These are phyloP conservation scores for Ophiosphaerella korrae DNA, from an alignment of 2,329 filamentous ascomycete species.

Conservation along the genomic window DNA sequence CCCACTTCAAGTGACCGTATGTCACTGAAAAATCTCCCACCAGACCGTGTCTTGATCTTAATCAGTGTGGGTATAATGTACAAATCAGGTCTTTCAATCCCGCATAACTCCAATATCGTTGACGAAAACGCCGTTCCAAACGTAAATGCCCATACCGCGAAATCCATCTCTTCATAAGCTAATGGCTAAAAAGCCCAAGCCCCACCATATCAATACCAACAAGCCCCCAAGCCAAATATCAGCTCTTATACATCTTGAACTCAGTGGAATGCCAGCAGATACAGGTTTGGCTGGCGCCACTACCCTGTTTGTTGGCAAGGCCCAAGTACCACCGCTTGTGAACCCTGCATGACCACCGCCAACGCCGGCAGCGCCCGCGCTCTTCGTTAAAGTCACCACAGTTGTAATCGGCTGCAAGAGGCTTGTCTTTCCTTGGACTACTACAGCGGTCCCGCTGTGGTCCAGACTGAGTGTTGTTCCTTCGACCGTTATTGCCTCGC, in stretches of 20 bases:
- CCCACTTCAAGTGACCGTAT: too few relatives aligned
- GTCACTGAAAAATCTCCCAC: too few relatives aligned
- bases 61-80: too few relatives aligned
- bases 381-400: slow-evolving; percentile 22
- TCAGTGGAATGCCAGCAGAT: not conserved
- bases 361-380: not conserved
- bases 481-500: slow-evolving; percentile 39
- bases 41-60: too few relatives aligned
- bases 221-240: not conserved
- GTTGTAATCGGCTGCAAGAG: slow-evolving; percentile 27
- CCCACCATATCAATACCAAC: slow-evolving; percentile 1
- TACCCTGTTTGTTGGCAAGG: not conserved
- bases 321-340: slow-evolving; percentile 2
- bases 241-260: not conserved
- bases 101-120: not conserved
- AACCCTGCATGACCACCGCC: slow-evolving; percentile 3
- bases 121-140: not conserved
- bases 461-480: slow-evolving; percentile 41
- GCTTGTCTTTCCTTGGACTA: slow-evolving; percentile 33
- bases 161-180: not conserved
- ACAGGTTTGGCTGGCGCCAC: slow-evolving; percentile 1
- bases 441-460: slow-evolving; percentile 31
- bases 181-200: slow-evolving; percentile 2
- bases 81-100: not conserved
- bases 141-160: not conserved